Base-by-base conservation (phyloP, 257 asterid species). In the Gentiana dahurica region DNA sequence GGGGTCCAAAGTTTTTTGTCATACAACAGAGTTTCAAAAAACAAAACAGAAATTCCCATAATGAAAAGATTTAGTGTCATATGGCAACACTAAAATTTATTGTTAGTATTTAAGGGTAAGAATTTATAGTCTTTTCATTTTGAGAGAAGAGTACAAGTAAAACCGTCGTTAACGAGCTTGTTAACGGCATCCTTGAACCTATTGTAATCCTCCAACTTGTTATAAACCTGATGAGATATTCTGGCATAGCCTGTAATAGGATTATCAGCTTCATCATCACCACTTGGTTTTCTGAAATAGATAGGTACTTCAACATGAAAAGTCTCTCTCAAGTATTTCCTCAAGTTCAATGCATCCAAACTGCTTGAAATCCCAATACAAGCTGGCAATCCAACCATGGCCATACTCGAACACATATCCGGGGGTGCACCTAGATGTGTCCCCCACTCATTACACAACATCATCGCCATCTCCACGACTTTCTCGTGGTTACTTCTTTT, bases 221-320 rank as follows among this genome's bases (percentile, higher is more conserved):
- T 89, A 49, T 89, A 89, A 63, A 89, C 95, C 72, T 89, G 95
- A 77, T 89, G 92, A 49, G 97, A 86, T 61, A 89, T 89, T 73
- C 97, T 81, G 0, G 85, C 94, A 70, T 86, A 89, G 6, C 93
- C 97, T 0, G 95, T 81, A 36, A 82, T 51, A 0, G 74, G 61
- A 24, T 66, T 71, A 34, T 64, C 61, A 61, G 79, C 87, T 15
- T 75, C 94, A 36, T 80, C 86, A 60, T 75, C 94, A 36, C 78
- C 86, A 60, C 70, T 35, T 0, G 84, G 77, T 24, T 47, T 77
- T 65, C 84, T 70, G 41, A 71, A 81, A 54, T 86, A 80, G 57
- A 89, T 86, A 0, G 95, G 97, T n/a, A 86, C 94, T 75, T 86
- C 95, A 50, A 86, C 79, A 67, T 69, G 68, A 61, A 79, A 86